Conservation (phyloP, 2,329 filamentous ascomycete genomes). For the Ceratocystis cacaofunesta region DNA sequence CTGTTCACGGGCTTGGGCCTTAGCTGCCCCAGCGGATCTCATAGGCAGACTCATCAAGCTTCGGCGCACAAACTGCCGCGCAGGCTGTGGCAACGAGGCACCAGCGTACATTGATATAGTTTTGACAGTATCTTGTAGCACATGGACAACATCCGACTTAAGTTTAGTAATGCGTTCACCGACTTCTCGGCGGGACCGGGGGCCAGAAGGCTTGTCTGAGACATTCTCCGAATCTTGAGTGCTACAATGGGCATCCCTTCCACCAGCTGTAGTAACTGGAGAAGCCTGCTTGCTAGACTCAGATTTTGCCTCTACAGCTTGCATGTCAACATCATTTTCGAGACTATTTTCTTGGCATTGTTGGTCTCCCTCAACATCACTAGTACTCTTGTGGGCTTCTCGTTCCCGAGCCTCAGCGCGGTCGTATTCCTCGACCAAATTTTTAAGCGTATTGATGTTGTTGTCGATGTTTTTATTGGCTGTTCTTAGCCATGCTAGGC, state of each 20-base stretch:
- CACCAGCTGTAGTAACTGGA: neutral
- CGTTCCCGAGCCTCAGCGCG: constrained; percentile 24
- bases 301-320: constrained; percentile 22
- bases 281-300: constrained; percentile 17
- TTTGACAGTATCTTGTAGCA: constrained; percentile 66
- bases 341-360: constrained; percentile 6
- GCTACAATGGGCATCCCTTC: neutral
- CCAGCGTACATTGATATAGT: constrained; percentile 81
- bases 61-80: constrained; percentile 62
- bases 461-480: constrained; percentile 69
- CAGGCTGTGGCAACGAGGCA: constrained; percentile 82
- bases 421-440: constrained; percentile 70
- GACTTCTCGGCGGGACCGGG: constrained; percentile 26
- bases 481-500: constrained; percentile 63
- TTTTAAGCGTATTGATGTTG: constrained; percentile 58
- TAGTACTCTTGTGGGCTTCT: constrained; percentile 5
- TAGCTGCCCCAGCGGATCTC: constrained; percentile 59
- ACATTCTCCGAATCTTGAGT: neutral
- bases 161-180: constrained; percentile 51
- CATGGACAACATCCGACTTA: constrained; percentile 58
- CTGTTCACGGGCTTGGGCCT: constrained; percentile 9
- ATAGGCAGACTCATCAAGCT: constrained; percentile 76
- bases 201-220: neutral
- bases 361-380: constrained; percentile 11
- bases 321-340: constrained; percentile 15